Evolutionary conservation across 192 early-diverging fungal genomes (phyloP), one percentile per base, ranked within the genome.

Genomic region (Chytriomyces sp.): DNA sequence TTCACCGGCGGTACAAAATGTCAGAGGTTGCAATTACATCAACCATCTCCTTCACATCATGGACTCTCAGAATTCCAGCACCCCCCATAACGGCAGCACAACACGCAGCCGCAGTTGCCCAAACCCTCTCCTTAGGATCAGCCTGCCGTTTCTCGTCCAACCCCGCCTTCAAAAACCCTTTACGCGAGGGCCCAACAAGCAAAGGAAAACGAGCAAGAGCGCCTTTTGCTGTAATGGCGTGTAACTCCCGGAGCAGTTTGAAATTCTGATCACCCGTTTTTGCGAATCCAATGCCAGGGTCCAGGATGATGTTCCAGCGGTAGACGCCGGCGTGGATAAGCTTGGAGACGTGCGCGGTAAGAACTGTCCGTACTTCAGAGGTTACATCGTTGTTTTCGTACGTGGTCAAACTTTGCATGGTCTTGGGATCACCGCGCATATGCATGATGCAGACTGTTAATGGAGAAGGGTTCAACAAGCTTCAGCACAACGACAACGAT

Each of bases 261-360:
- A 96, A 91, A 81, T 92, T 94, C 79, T 99, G 98, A 4, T 88
- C 87, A 28, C 84, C 86, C 7, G 91, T 91, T 84, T 99, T 99
- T 45, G 97, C 95, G 86, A 99, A 99, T 1, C 98, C 98, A 71
- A 99, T 89, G 26, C 98, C 98, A 11, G 98, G 98, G 76, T 99
- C 98, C 4, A 97, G 82, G 75, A 97, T 93, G 28, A 99, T 94
- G 82, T 98, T 98, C 98, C 98, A 99, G 10, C 96, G 87, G 53
- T 90, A 86, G 5, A 99, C 90, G 61, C 97, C 97, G 2, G 87
- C 84, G n/a, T 83, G 78, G 23, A 97, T 82, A 1, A 96, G 95
- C 20, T 79, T 81, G 61, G 90, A 79, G 23, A 96, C 88, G 8
- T 87, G 82, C 67, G 83, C 82, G 24, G 85, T 82, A n/a, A 99